Evolutionary conservation across 495 filamentous ascomycete species (phyloP).

Genomic region (Penicillium fimorum): DNA sequence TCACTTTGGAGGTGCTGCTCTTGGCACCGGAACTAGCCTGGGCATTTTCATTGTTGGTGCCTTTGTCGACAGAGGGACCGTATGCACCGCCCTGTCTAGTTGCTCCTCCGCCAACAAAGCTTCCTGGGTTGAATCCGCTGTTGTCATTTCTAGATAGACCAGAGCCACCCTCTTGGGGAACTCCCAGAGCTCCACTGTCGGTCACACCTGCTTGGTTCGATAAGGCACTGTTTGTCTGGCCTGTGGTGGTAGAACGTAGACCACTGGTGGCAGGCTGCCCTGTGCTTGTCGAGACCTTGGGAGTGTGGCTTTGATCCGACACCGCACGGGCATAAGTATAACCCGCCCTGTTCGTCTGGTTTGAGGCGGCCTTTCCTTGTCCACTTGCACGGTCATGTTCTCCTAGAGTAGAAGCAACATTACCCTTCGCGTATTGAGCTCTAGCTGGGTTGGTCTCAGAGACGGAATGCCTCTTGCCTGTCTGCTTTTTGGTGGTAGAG

Average conservation of each 20-base stretch:
- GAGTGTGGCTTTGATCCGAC: neutral
- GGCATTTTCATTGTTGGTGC: neutral
- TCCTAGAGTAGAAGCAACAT: neutral
- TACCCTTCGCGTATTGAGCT: neutral
- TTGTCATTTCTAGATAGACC: neutral
- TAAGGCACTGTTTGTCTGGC: neutral
- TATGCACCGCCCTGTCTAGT: slow-evolving; percentile 2
- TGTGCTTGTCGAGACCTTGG: neutral
- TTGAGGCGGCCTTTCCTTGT: neutral
- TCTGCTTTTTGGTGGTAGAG: neutral
- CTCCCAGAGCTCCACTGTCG: neutral
- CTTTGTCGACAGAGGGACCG: slow-evolving; percentile 3
- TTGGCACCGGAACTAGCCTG: neutral
- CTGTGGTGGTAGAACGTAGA: neutral
- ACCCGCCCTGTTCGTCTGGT: neutral
- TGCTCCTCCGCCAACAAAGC: slow-evolving; percentile 4
- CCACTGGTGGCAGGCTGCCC: neutral
- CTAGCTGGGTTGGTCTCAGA: neutral
- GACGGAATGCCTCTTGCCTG: neutral
- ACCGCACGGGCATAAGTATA: neutral
- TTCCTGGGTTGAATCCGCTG: neutral
- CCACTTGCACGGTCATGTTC: neutral
- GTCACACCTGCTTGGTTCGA: neutral
- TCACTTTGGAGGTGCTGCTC: neutral
- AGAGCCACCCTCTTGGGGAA: neutral